phyloP scores from a whole-genome alignment of 176 grass and related monocot genomes.

The Panicum miliaceum region DNA sequence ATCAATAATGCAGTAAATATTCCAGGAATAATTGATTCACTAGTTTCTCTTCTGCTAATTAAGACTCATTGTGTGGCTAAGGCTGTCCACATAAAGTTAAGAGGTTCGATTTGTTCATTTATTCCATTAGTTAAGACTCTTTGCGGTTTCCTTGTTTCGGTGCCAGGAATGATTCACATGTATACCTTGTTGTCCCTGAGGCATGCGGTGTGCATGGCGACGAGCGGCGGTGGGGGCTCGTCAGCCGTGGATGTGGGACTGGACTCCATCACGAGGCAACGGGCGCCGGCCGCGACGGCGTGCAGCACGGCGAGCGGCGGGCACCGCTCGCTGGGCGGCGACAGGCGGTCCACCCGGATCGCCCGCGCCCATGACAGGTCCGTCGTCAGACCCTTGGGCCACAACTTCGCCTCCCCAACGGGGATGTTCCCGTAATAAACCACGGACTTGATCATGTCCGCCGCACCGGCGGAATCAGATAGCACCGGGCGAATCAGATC shows the following conservation, averaged over 20 bases:
- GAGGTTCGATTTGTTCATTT: neutral
- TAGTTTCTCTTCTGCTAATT: neutral
- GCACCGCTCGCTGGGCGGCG: constrained; percentile 2
- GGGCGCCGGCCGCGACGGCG: constrained; percentile 7
- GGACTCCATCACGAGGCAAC: constrained; percentile 7
- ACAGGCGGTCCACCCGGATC: constrained; percentile 6
- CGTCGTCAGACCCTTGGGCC: neutral
- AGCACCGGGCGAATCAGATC: neutral
- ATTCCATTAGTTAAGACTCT: neutral
- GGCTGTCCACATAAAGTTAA: constrained; percentile 21
- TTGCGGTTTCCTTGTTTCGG: neutral
- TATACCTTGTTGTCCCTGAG: constrained; percentile 5
- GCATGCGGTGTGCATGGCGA: neutral
- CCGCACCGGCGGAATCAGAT: constrained; percentile 26
- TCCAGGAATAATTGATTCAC: neutral
- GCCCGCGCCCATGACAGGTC: neutral
- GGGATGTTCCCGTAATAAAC: constrained; percentile 69
- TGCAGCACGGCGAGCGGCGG: constrained; percentile 8
- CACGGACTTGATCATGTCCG: constrained; percentile 72
- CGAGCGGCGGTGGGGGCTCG: neutral
- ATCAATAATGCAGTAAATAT: constrained; percentile 29
- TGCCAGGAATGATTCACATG: neutral
- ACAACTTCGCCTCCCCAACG: constrained; percentile 64
- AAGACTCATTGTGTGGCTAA: constrained; percentile 18
- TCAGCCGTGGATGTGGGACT: neutral